These are phyloP conservation scores for Lentinus polychrous DNA, from an alignment of 1,284 basidiomycete species.

Conservation along the genomic window DNA sequence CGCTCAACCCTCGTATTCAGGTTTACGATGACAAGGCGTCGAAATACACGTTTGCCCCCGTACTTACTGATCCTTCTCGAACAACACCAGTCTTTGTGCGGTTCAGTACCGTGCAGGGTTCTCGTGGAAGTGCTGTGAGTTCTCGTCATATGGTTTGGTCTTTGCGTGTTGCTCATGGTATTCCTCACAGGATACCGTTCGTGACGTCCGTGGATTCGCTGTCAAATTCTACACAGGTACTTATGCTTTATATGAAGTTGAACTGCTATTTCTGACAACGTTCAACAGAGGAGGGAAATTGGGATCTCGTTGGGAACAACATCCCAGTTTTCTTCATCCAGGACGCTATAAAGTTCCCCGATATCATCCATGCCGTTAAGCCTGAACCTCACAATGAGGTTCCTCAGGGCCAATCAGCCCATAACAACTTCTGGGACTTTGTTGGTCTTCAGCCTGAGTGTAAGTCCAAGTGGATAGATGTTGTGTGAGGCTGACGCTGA, in stretches of 20 bases:
- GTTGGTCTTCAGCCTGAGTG: conserved; percentile 58
- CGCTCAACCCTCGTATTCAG: conserved; percentile 2
- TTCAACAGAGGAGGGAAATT: conserved; percentile 55
- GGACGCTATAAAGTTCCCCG: conserved; percentile 78
- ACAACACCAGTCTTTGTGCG: conserved; percentile 73
- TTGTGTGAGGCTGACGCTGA: conserved; percentile 2
- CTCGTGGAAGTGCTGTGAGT: conserved; percentile 62
- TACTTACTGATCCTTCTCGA: conserved; percentile 66
- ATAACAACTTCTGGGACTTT: conserved; percentile 85
- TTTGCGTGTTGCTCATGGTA: not conserved
- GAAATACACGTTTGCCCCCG: conserved; percentile 59
- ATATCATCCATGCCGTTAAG: conserved; percentile 75
- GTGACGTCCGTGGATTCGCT: conserved; percentile 83
- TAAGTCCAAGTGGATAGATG: conserved; percentile 21
- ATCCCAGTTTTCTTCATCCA: conserved; percentile 85
- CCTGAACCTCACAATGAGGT: conserved; percentile 78
- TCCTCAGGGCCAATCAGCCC: conserved; percentile 56
- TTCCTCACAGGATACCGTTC: conserved; percentile 52
- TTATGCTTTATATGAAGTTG: not conserved
- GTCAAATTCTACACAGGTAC: conserved; percentile 65
- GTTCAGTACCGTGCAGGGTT: conserved; percentile 79
- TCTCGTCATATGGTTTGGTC: not conserved
- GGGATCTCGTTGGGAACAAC: conserved; percentile 77
- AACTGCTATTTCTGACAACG: not conserved
- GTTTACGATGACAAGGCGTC: conserved; percentile 56